These are phyloP conservation scores for Rubroshorea leprosula DNA, from an alignment of 345 rosid genomes.

Conservation along the genomic window DNA sequence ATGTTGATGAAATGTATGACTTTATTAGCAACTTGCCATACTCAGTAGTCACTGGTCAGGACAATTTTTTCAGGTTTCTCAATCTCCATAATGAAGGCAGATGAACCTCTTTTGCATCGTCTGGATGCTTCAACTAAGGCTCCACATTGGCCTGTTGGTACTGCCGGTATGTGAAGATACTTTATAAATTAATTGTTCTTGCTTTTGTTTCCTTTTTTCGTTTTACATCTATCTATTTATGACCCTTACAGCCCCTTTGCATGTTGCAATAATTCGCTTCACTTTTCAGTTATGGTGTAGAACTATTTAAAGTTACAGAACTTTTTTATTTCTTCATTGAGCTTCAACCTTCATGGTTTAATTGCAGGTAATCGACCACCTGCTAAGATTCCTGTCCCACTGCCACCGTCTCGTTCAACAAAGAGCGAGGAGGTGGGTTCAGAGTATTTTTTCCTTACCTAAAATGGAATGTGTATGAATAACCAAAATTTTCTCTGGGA, in stretches of 20 bases:
- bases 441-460: background rate
- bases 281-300: background rate
- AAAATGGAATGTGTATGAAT: slow-evolving; percentile 2
- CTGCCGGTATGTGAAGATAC: slow-evolving; percentile 52
- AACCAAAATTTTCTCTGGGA: background rate
- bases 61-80: slow-evolving; percentile 64
- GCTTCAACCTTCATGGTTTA: slow-evolving; percentile 13
- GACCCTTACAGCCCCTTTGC: slow-evolving; percentile 4
- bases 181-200: slow-evolving; percentile 9
- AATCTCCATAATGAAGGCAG: slow-evolving; percentile 89
- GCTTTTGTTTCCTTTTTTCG: slow-evolving; percentile 4
- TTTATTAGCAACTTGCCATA: slow-evolving; percentile 13
- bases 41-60: background rate
- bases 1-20: background rate
- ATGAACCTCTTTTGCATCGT: slow-evolving; percentile 51
- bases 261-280: background rate
- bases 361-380: slow-evolving; percentile 76
- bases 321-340: slow-evolving; percentile 6
- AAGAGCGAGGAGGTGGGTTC: slow-evolving; percentile 62
- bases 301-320: background rate
- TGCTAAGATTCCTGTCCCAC: slow-evolving; percentile 80
- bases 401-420: slow-evolving; percentile 51
- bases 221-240: slow-evolving; percentile 1
- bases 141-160: slow-evolving; percentile 90
- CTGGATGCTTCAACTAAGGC: slow-evolving; percentile 95